Evolutionary conservation across 2,329 filamentous ascomycete genomes (phyloP).

Genomic region (Hymenoscyphus occultus): DNA sequence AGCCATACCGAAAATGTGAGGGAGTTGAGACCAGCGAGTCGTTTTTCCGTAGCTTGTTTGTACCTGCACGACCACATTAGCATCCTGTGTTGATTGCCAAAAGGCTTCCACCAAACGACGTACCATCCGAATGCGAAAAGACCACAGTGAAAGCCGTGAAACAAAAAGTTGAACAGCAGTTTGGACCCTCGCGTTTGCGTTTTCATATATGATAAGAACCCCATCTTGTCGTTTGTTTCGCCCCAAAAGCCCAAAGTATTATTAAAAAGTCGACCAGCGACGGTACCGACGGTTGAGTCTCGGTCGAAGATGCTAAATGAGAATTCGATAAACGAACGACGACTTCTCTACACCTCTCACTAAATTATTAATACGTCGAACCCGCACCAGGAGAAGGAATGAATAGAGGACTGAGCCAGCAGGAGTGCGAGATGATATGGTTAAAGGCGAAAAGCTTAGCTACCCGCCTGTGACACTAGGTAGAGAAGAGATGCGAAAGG

Average conservation of each 20-base stretch:
- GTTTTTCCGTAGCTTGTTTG: conserved; percentile 67
- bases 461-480: conserved; percentile 32
- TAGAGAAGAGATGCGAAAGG: conserved; percentile 30
- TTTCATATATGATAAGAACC: conserved; percentile 39
- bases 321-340: conserved; percentile 29
- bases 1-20: conserved; percentile 92
- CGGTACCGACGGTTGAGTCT: conserved; percentile 34
- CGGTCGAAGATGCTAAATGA: conserved; percentile 32
- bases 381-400: conserved; percentile 36
- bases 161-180: conserved; percentile 74
- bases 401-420: conserved; percentile 56
- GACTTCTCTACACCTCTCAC: conserved; percentile 18
- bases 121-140: conserved; percentile 88
- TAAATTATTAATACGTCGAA: conserved; percentile 34
- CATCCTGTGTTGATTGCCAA: not conserved
- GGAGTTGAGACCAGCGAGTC: conserved; percentile 73
- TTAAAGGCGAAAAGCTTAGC: conserved; percentile 41
- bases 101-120: conserved; percentile 12
- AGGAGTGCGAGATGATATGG: conserved; percentile 47
- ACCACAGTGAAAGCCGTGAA: conserved; percentile 74
- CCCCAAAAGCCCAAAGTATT: conserved; percentile 25
- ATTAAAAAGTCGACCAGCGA: conserved; percentile 56
- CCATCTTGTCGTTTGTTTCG: conserved; percentile 29
- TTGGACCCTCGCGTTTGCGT: conserved; percentile 70
- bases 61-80: conserved; percentile 53